These are phyloP conservation scores for Starmerella gropengiesseri DNA, from an alignment of 805 yeast species.

Conservation along the genomic window DNA sequence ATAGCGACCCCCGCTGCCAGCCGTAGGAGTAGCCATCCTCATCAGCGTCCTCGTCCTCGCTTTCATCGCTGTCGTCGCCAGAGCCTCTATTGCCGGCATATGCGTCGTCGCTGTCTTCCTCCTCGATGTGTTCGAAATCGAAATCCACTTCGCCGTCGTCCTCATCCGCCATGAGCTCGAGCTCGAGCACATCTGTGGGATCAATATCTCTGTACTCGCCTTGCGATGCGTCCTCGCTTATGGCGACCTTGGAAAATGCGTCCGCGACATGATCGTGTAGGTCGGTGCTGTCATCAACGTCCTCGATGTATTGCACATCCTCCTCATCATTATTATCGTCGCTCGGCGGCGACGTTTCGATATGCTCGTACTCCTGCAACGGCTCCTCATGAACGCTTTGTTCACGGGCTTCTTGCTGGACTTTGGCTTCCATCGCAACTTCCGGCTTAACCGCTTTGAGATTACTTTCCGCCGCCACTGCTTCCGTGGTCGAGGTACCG, in stretches of 20 bases:
- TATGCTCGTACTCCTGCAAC: not conserved
- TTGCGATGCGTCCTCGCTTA: constrained; percentile 13
- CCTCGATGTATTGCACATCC: constrained; percentile 12
- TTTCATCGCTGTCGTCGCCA: constrained; percentile 34
- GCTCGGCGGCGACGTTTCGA: not conserved
- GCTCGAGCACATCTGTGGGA: constrained; percentile 25
- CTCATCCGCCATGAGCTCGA: constrained; percentile 23
- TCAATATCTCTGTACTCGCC: constrained; percentile 19
- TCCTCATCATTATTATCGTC: not conserved
- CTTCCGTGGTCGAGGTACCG: too few species aligned
- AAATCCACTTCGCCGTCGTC: constrained; percentile 29
- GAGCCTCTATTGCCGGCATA: constrained; percentile 12
- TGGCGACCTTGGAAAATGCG: too few species aligned
- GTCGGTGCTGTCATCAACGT: not conserved
- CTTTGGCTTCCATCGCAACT: too few species aligned
- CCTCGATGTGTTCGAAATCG: constrained; percentile 22
- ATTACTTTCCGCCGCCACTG: too few species aligned
- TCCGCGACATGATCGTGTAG: too few species aligned
- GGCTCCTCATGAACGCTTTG: too few species aligned
- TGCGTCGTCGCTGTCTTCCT: constrained; percentile 33
- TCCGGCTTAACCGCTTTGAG: too few species aligned
- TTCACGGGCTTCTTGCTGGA: too few species aligned
- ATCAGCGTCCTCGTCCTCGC: constrained; percentile 27
- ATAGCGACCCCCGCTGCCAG: constrained; percentile 31
- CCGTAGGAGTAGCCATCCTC: constrained; percentile 34